Evolutionary conservation across 2,329 filamentous ascomycete species (phyloP), one percentile per base, ranked within the genome.

Genomic region (Colletotrichum sp.): DNA sequence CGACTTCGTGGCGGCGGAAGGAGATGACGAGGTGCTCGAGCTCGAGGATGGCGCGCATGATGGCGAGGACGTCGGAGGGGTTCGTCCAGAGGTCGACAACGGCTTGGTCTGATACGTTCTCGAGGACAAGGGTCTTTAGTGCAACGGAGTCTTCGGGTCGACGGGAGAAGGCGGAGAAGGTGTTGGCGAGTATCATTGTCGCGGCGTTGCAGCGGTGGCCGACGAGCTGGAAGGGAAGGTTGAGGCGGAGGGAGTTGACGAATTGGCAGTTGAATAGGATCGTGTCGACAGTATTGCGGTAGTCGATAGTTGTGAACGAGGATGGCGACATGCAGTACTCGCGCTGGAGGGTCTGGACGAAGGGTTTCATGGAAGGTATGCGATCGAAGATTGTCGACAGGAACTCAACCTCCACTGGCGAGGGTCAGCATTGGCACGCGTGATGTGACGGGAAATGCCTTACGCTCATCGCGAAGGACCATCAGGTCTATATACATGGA

Each of bases 141-240:
- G 80, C 72, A 36, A 82, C 81, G 10, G 86, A 86, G 68, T 86
- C 85, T 71, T 89, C 88, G 71, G 88, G 86, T 8, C 89, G 85
- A 34, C 83, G 81, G 5, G 86, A 86, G 67, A 90, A 82, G 5
- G 87, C 88, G 76, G 88, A 88, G 73, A 91, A 82, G 5, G 87
- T 89, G 72, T 89, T 90, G 68, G 88, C 89, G 18, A 91, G 82
- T n/a, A 90, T 86, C 78, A 88, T 85, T 12, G 88, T 90, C 21
- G 88, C 85, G 59, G 88, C 86, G 72, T 85, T 85, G 75, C 85
- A 88, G 75, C 87, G 83, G 12, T 83, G 82, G 18, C 86, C 87
- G 13, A 90, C 85, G 10, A 90, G 83, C 78, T 89, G 88, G 75
- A 89, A 90, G 5, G 89, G 89, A 7, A 91, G 85, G 75, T 87